Evolutionary conservation across 2,329 filamentous ascomycete species (phyloP), one percentile per base, ranked within the genome.

Genomic region (Aspergillus sojae): DNA sequence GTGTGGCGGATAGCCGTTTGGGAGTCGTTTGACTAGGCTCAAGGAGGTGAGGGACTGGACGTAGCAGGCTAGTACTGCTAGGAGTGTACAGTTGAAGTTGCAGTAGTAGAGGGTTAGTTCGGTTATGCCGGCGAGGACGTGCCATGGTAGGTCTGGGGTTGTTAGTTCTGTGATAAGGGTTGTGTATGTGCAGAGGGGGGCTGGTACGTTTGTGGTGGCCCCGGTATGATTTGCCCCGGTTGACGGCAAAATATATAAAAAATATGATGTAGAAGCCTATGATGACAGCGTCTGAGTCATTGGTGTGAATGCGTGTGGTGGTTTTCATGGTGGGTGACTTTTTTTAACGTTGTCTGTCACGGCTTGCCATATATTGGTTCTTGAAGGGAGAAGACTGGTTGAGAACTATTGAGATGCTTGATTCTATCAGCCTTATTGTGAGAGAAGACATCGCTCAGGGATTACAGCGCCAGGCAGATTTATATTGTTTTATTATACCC

Each of bases 1-100:
- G 12, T 55, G 39, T 23, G 57, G 61, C 3, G 57, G 56, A 43
- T 62, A 62, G 11, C 61, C 61, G n/a, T 59, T 62, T 10, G 16
- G 26, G 11, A 62, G 61, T 16, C 34, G 14, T 12, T 59, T 60
- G 28, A 57, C 61, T 16, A 63, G 43, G 9, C 36, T 36, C 2
- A 63, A 12, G 19, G 28, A 26, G 21, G 61, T 63, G 28, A 14
- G 6, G 1, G 57, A 60, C 19, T 63, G 61, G 5, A 63, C 28
- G 16, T 56, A 21, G 30, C 56, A 59, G 19, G 57, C 52, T 5
- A 23, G 16, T 16, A 63, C 30, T 10, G 61, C 48, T 28, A 60
- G 14, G 5, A 63, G 21, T 10, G 57, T 50, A 30, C 61, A 63
- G n/a, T 45, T 30, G 28, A 52, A 52, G 41, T 52, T 34, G 19